Evolutionary conservation across 106 monocot species (phyloP).

Genomic region (Alisma plantagoaquatica): DNA sequence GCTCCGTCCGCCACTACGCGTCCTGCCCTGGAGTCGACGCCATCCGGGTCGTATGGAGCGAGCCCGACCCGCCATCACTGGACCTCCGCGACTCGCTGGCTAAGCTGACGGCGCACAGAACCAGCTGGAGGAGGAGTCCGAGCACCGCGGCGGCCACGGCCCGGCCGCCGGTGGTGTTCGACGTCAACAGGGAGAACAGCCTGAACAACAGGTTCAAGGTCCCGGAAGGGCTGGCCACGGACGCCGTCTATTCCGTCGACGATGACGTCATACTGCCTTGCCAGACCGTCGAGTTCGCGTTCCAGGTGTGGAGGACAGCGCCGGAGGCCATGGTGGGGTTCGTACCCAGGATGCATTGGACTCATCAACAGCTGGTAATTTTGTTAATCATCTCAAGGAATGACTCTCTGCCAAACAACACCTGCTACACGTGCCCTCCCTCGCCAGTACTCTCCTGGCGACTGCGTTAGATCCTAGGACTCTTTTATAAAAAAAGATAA

Average conservation of each 20-base stretch:
- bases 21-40: conserved; percentile 38
- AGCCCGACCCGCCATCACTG: conserved; percentile 38
- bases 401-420: no score
- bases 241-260: conserved; percentile 69
- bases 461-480: no score
- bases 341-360: conserved; percentile 74
- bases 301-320: conserved; percentile 53
- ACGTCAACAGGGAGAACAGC: conserved; percentile 49
- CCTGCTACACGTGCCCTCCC: no score
- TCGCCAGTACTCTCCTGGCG: no score
- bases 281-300: conserved; percentile 42
- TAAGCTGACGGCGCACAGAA: no score
- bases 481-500: no score
- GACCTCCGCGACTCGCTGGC: conserved; percentile 23
- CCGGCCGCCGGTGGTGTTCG: conserved; percentile 25
- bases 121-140: conserved; percentile 1
- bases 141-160: conserved; percentile 7
- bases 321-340: conserved; percentile 65
- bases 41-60: conserved; percentile 77
- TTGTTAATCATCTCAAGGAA: no score
- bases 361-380: conserved; percentile 27
- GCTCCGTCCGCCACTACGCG: conserved; percentile 57
- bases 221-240: conserved; percentile 27
- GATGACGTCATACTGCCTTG: conserved; percentile 77
- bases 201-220: conserved; percentile 71